A percentile compares a stretch with the other conserved stretches of the same genome.
Evolutionary conservation across 129 eudicot species (phyloP).

Genomic region (Daucus carota): DNA sequence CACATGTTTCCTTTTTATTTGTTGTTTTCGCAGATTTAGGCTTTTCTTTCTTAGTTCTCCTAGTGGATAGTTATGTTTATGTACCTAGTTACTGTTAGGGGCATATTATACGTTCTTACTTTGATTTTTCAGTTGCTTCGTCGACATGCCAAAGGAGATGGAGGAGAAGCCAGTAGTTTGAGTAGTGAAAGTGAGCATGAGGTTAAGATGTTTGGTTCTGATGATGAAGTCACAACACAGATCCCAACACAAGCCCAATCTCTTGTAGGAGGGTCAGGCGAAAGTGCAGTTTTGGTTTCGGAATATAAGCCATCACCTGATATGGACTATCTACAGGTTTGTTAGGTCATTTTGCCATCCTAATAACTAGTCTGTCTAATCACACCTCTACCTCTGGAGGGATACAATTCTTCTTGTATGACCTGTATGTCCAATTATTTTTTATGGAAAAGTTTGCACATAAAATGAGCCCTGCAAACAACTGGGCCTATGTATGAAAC

Average conservation of each 20-base stretch:
- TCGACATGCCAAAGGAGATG: slow-evolving; percentile 43
- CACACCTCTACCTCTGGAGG: background rate
- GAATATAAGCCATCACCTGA: slow-evolving; percentile 81
- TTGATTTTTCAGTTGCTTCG: slow-evolving; percentile 76
- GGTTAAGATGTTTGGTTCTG: slow-evolving; percentile 64
- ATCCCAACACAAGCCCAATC: slow-evolving; percentile 82
- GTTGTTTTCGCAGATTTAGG: slow-evolving; percentile 11
- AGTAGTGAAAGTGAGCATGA: slow-evolving; percentile 43
- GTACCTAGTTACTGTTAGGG: slow-evolving; percentile 45
- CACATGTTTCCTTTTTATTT: background rate
- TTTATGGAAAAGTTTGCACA: background rate
- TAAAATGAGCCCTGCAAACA: background rate
- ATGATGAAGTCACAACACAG: slow-evolving; percentile 48
- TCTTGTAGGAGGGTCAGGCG: slow-evolving; percentile 57
- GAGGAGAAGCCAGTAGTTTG: slow-evolving; percentile 28
- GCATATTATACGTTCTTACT: slow-evolving; percentile 32
- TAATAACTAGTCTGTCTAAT: background rate
- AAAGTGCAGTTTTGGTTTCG: slow-evolving; percentile 40
- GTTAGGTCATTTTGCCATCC: background rate
- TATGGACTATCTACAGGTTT: slow-evolving; percentile 95
- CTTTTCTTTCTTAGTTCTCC: slow-evolving; percentile 9
- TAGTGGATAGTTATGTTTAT: background rate
- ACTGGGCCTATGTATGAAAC: background rate
- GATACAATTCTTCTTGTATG: background rate
- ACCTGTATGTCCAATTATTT: background rate